phyloP scores from a whole-genome alignment of 2,329 filamentous ascomycete genomes.

The Pseudogymnoascus destructans region DNA sequence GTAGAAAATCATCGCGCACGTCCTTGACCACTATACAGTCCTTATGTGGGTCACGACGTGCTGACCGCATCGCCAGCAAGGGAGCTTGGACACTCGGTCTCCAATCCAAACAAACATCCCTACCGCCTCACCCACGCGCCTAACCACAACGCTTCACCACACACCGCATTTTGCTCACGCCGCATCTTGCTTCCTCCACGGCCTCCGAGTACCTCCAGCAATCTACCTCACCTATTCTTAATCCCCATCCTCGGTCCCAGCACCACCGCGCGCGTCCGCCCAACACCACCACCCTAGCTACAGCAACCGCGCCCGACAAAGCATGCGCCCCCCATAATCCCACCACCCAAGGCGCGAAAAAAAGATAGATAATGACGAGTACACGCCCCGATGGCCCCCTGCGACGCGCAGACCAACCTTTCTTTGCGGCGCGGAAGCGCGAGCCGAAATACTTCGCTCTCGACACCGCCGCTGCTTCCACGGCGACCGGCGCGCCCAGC shows the following conservation, averaged over 20 bases:
- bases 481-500: neutral
- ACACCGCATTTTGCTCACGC: neutral
- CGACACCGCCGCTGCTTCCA: neutral
- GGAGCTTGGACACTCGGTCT: neutral
- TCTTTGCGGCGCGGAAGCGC: neutral
- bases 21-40: neutral
- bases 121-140: neutral
- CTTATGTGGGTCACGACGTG: neutral
- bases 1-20: neutral
- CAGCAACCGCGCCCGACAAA: neutral
- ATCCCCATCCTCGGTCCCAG: neutral
- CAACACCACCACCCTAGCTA: neutral
- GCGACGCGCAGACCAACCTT: neutral
- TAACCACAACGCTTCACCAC: neutral
- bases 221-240: neutral
- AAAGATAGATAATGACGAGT: neutral
- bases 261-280: neutral
- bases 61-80: neutral
- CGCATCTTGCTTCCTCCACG: neutral
- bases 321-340: conserved; percentile 1
- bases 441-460: neutral
- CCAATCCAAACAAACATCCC: conserved; percentile 4
- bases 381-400: neutral
- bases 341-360: neutral
- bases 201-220: neutral